Base-by-base conservation (phyloP, 257 asterid genomes). In the Avicennia marina region DNA sequence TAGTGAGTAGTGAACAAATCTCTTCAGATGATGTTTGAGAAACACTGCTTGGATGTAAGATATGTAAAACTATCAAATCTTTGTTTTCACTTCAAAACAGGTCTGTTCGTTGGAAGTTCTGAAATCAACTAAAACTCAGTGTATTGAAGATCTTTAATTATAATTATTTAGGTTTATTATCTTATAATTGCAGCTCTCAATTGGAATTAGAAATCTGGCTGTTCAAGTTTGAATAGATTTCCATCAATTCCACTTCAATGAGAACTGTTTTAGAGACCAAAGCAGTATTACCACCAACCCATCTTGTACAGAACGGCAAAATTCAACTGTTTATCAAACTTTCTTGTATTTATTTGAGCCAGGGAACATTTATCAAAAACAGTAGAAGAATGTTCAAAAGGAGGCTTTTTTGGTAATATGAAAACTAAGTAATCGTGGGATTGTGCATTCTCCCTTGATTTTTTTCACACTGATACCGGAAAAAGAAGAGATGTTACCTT, bases 121-220 rank as follows among this genome's bases (percentile, higher is more conserved):
- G 4, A 12, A 17, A 25, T 29, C 20, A 20, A 9, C 15, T n/a
- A 39, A 26, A 46, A 18, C 8, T 7, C 32, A 9, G 15, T 33
- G 20, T 60, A 60, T n/a, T 22, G 16, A 6, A 26, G 11, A 60
- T 18, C 49, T 60, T 47, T 36, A 27, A 21, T 60, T 21, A n/a
- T 10, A 16, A 44, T 45, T 22, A 5, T 9, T n/a, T 47, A 24
- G 17, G 1, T 11, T 1, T 22, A n/a, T 13, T 50, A 50, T 27
- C 40, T 11, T 3, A 10, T 50, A 26, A 27, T 7, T 24, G 2
- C 24, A 16, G 20, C 53, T 47, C 11, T 47, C 11, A 24, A 22
- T 25, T 31, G 24, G 53, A 7, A 57, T 0, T 16, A 2, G 24
- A 56, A 21, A 22, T 38, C 34, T 11, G 4, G 38, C 7, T n/a